Conservation (phyloP, 441 rosid genomes). For the Aleurites moluccanus region DNA sequence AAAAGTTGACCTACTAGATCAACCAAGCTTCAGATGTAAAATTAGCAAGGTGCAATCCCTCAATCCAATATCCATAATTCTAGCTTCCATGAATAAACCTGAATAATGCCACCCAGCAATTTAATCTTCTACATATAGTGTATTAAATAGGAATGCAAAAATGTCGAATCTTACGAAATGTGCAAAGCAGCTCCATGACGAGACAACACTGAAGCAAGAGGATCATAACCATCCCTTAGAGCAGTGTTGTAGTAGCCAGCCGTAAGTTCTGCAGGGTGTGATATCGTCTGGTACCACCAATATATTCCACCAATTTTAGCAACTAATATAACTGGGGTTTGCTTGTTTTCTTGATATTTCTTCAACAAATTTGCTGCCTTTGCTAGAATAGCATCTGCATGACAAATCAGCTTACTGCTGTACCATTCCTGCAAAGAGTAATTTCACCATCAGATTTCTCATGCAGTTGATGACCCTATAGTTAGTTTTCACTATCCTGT, state of each 20-base stretch:
- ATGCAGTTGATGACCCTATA: background rate
- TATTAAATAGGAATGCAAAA: background rate
- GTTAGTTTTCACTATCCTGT: background rate
- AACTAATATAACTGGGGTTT: slow-evolving; percentile 38
- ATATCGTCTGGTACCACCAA: slow-evolving; percentile 76
- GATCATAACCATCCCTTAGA: slow-evolving; percentile 68
- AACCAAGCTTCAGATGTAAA: background rate
- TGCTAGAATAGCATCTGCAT: slow-evolving; percentile 66
- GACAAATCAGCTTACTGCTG: slow-evolving; percentile 61
- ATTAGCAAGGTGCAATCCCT: background rate
- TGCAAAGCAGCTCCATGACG: slow-evolving; percentile 68
- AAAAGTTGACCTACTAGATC: background rate
- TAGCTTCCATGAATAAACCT: background rate
- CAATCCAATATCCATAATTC: background rate
- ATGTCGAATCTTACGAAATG: slow-evolving; percentile 43
- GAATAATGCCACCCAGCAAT: background rate
- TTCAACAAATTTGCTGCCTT: slow-evolving; percentile 21
- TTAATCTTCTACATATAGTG: background rate
- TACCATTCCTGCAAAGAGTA: slow-evolving; percentile 55
- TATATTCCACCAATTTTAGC: slow-evolving; percentile 64
- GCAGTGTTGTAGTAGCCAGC: slow-evolving; percentile 75
- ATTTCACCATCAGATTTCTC: background rate
- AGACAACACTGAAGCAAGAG: slow-evolving; percentile 59
- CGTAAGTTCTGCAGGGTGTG: slow-evolving; percentile 74
- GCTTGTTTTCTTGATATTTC: slow-evolving; percentile 35